Percentiles rank a stretch among this genome's conserved stretches.
phyloP scores from a whole-genome alignment of 1,284 basidiomycete genomes.

The Lentinus polychrous region DNA sequence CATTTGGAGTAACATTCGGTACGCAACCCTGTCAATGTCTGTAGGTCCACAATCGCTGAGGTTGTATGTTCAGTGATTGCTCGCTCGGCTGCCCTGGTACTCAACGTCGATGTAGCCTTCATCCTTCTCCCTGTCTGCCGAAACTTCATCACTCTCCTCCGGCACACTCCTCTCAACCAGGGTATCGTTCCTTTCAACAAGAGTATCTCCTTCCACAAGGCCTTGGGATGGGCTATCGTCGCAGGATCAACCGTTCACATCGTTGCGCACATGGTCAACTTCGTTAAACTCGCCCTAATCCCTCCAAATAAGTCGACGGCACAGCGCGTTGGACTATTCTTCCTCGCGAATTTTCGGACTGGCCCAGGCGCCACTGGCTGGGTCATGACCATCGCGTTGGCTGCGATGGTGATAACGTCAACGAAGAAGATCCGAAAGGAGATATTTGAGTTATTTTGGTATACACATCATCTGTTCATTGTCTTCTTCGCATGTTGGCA shows the following conservation, averaged over 20 bases:
- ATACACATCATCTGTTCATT: conserved; percentile 83
- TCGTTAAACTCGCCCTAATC: conserved; percentile 57
- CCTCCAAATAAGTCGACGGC: conserved; percentile 45
- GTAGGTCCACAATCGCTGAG: conserved; percentile 1
- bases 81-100: conserved; percentile 75
- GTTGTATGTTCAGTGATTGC: conserved; percentile 54
- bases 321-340: conserved; percentile 59
- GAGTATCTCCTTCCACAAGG: conserved; percentile 84
- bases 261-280: conserved; percentile 76
- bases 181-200: conserved; percentile 85
- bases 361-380: conserved; percentile 85
- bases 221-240: conserved; percentile 82
- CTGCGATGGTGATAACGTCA: conserved; percentile 76
- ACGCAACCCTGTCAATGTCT: conserved; percentile 24
- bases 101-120: conserved; percentile 85
- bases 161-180: conserved; percentile 70
- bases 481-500: conserved; percentile 90
- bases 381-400: conserved; percentile 76
- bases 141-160: conserved; percentile 81
- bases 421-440: conserved; percentile 69
- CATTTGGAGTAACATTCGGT: conserved; percentile 75
- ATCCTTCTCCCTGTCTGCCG: conserved; percentile 89
- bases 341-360: conserved; percentile 72
- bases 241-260: conserved; percentile 68
- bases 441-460: conserved; percentile 85